Evolutionary conservation across 2,329 filamentous ascomycete genomes (phyloP).

Genomic region (Colletotrichum neosansevieriae): DNA sequence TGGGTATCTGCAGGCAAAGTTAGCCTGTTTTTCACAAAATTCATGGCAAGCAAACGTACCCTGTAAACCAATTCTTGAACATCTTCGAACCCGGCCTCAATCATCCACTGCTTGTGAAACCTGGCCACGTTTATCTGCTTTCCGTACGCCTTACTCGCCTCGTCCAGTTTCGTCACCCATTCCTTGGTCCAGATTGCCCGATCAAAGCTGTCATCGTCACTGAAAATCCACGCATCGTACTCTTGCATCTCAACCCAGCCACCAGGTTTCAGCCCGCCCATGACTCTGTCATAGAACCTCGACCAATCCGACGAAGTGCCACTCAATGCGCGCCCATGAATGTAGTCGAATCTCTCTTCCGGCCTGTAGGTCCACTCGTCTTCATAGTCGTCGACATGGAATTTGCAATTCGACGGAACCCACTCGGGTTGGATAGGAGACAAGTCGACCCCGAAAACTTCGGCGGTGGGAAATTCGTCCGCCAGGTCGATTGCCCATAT

Average conservation of each 20-base stretch:
- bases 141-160: conserved; percentile 51
- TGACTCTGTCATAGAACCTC: conserved; percentile 48
- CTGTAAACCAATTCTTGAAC: conserved; percentile 48
- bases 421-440: conserved; percentile 69
- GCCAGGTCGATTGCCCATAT: conserved; percentile 47
- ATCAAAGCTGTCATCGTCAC: conserved; percentile 53
- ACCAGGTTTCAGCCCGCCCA: conserved; percentile 48
- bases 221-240: conserved; percentile 54
- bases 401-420: conserved; percentile 71
- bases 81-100: conserved; percentile 53
- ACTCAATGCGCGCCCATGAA: conserved; percentile 49
- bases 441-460: conserved; percentile 66
- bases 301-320: conserved; percentile 50
- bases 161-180: conserved; percentile 53
- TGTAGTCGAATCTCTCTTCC: conserved; percentile 54
- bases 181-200: conserved; percentile 54
- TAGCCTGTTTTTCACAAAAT: neutral
- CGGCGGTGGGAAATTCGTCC: conserved; percentile 63
- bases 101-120: conserved; percentile 53
- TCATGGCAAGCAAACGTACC: conserved; percentile 39
- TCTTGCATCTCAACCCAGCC: conserved; percentile 55
- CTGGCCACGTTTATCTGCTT: conserved; percentile 54
- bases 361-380: conserved; percentile 56
- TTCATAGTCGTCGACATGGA: conserved; percentile 75
- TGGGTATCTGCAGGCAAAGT: conserved; percentile 49